These are phyloP conservation scores for Thermothielavioides terrestris DNA, from an alignment of 495 filamentous ascomycete genomes.

Conservation along the genomic window DNA sequence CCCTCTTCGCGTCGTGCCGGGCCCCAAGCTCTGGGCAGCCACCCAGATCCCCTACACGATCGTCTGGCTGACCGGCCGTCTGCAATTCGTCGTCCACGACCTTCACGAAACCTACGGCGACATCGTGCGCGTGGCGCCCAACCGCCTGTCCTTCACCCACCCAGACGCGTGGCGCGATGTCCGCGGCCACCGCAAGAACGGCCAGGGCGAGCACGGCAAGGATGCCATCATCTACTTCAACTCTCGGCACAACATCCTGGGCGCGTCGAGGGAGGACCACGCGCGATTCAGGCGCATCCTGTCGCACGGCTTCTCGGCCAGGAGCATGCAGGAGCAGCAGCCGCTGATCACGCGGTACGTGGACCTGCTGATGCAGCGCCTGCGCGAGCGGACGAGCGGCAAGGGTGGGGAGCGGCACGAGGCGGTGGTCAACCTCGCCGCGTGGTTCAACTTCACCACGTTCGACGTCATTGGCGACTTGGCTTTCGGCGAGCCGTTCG, in stretches of 20 bases:
- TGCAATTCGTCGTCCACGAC: conserved; percentile 7
- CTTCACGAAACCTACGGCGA: conserved; percentile 46
- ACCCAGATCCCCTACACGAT: conserved; percentile 30
- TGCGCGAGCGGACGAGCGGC: conserved; percentile 14
- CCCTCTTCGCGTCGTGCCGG: conserved; percentile 43
- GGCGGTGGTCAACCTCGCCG: conserved; percentile 23
- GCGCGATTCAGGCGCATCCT: conserved; percentile 34
- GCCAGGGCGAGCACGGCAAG: conserved; percentile 27
- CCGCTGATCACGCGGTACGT: conserved; percentile 31
- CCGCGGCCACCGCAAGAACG: conserved; percentile 37
- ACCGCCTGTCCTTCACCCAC: conserved; percentile 47
- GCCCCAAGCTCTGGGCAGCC: conserved; percentile 37
- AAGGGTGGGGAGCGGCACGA: not conserved
- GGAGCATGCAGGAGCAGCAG: conserved; percentile 35
- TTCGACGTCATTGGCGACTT: conserved; percentile 56
- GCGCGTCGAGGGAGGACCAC: conserved; percentile 30
- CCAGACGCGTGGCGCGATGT: conserved; percentile 50
- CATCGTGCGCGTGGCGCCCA: conserved; percentile 48
- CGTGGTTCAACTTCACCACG: conserved; percentile 50
- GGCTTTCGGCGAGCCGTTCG: conserved; percentile 48
- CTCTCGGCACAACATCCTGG: conserved; percentile 19
- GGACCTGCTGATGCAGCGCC: conserved; percentile 34
- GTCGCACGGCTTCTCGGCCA: conserved; percentile 43
- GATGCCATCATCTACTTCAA: conserved; percentile 25
- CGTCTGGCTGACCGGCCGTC: conserved; percentile 13